Percentiles rank a stretch among this genome's conserved stretches.
Conservation (phyloP, 2,329 filamentous ascomycete genomes). For the Alternaria sp. region DNA sequence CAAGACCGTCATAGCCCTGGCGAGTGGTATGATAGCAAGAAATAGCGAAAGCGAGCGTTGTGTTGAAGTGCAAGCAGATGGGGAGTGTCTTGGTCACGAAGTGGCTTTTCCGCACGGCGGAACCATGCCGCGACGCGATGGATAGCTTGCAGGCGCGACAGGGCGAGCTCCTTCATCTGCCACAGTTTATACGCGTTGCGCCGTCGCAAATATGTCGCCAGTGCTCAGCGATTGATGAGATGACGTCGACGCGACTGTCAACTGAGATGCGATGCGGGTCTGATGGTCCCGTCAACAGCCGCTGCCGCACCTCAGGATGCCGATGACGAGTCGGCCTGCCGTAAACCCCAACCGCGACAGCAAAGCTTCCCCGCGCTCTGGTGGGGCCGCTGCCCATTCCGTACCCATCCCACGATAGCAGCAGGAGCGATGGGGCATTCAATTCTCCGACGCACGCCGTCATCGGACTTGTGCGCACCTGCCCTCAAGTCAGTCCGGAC, state of each 20-base stretch:
- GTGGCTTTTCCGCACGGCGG: background rate
- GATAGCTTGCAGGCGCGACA: background rate
- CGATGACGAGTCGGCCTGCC: background rate
- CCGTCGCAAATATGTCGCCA: too few species aligned
- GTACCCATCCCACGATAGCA: background rate
- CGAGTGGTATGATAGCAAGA: background rate
- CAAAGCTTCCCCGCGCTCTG: conserved; percentile 20
- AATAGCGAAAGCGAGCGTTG: background rate
- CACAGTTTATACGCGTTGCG: background rate
- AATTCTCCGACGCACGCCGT: background rate
- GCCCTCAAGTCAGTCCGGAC: background rate
- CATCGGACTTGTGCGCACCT: background rate
- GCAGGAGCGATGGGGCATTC: conserved; percentile 2
- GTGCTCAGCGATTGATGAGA: background rate
- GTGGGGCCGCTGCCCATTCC: conserved; percentile 18
- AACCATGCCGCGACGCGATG: background rate
- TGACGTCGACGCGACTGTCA: background rate
- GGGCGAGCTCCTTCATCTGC: background rate
- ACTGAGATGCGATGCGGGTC: background rate
- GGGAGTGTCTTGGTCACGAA: background rate
- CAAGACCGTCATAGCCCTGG: background rate
- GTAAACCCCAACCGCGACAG: background rate
- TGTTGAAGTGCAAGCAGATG: background rate
- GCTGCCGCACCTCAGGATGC: background rate
- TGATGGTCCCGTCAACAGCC: background rate